Base-by-base conservation (phyloP, 371 early-diverging fungal genomes). In the Zychaea mexicana region DNA sequence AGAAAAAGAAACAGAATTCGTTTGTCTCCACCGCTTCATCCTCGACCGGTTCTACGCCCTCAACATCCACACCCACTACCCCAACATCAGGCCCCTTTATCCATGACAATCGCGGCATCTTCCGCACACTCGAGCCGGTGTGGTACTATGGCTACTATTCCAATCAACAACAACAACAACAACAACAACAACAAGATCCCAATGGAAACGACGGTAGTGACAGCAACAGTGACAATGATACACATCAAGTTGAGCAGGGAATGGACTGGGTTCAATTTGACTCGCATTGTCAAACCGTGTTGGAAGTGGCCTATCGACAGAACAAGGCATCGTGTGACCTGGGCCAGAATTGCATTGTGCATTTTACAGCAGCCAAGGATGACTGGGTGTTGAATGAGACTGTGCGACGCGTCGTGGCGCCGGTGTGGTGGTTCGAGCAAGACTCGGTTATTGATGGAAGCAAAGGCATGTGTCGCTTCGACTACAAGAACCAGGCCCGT, bases 351-450 rank as follows among this genome's bases (percentile, higher is more conserved):
- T 24, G 24, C 22, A 49, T 49, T 22, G 49, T 49, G 7, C 49
- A 49, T 24, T 49, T 49, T 22, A 49, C 49, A 49, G 33, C 5
- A 33, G 33, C 30, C 49, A 19, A 28, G 10, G 31, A 2, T 22
- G 52, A 10, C 6, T 32, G 61, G 32, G 32, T 45, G 31, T 19
- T 38, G 47, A 65, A 73, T 55, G 69, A 76, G 15, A 64, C 64
- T 17, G 53, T 79, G 3, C 79, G 74, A 7, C 70, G 79, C 17
- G 67, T 66, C 2, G 63, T 76, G 8, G 69, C 74, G 17, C 79
- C 79, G 52, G 69, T 67, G 2, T 79, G 79, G 79, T 79, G 79
- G 79, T 79, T 62, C 65, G 79, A 79, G 53, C 74, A 79, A 55
- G 79, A 79, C n/a, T 61, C 57, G 10, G 30, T 58, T 15, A n/a